Conservation (phyloP, 2,329 filamentous ascomycete species). For the Epichloe baconii region DNA sequence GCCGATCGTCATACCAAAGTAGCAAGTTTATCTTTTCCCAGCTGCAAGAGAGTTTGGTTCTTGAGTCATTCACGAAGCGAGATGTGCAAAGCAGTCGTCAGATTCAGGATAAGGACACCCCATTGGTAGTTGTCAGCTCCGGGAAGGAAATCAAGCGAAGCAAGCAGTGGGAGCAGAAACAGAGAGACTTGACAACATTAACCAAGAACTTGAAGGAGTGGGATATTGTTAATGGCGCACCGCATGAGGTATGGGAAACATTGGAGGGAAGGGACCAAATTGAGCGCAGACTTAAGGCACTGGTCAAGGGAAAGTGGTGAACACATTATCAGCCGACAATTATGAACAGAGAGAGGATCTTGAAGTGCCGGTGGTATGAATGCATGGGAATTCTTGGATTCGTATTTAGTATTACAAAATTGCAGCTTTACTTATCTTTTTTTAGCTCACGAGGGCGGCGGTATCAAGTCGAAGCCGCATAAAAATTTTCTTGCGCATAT, state of each 20-base stretch:
- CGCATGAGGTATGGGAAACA: constrained; percentile 76
- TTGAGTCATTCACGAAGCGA: constrained; percentile 67
- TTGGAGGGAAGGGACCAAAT: constrained; percentile 58
- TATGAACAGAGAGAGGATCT: not conserved
- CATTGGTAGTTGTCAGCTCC: constrained; percentile 71
- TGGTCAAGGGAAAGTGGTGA: constrained; percentile 32
- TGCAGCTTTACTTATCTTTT: no score
- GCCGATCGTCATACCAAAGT: constrained; percentile 61
- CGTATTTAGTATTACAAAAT: no score
- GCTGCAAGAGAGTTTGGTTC: constrained; percentile 85
- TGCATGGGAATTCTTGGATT: not conserved
- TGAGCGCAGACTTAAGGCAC: constrained; percentile 62
- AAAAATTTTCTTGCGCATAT: no score
- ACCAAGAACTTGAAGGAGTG: constrained; percentile 69
- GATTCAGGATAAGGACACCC: constrained; percentile 65
- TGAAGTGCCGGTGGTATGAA: not conserved
- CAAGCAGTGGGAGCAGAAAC: constrained; percentile 66
- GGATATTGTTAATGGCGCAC: constrained; percentile 76
- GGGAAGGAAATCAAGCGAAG: constrained; percentile 56
- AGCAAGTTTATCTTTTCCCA: constrained; percentile 82
- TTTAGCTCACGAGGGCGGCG: no score
- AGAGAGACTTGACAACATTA: constrained; percentile 69
- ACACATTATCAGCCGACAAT: not conserved
- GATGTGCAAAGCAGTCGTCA: constrained; percentile 67
- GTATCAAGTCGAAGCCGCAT: no score